phyloP scores from a whole-genome alignment of 148 eudicot genomes.

The Nyssa sinensis region DNA sequence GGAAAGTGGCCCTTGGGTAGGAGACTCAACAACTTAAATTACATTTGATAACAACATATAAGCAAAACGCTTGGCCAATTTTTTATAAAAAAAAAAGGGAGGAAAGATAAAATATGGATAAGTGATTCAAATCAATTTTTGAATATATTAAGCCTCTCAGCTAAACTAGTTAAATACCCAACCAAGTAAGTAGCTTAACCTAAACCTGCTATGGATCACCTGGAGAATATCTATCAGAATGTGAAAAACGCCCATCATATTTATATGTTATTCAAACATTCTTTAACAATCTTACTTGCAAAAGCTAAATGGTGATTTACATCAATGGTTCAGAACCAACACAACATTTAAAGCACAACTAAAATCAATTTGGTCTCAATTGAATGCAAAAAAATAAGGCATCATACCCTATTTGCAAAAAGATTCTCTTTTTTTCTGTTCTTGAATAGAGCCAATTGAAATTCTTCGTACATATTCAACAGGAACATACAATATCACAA shows the following conservation, averaged over 20 bases:
- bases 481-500: constrained; percentile 9
- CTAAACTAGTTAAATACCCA: neutral
- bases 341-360: neutral
- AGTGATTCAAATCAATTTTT: neutral
- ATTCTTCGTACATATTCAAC: constrained; percentile 68
- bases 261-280: no score
- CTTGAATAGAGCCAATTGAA: constrained; percentile 86
- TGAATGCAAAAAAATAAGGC: constrained; percentile 2
- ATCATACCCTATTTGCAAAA: constrained; percentile 88
- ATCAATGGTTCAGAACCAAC: neutral
- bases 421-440: constrained; percentile 91
- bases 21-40: neutral
- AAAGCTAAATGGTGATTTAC: neutral
- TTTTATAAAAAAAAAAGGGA: no score
- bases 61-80: no score
- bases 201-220: neutral
- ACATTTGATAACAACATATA: neutral
- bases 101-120: neutral
- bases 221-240: neutral
- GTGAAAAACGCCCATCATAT: no score
- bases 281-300: no score
- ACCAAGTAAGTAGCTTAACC: neutral
- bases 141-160: no score
- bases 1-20: no score
- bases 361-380: neutral